phyloP scores from a whole-genome alignment of 2,329 filamentous ascomycete species.

The Ceratocystis cubensis region DNA sequence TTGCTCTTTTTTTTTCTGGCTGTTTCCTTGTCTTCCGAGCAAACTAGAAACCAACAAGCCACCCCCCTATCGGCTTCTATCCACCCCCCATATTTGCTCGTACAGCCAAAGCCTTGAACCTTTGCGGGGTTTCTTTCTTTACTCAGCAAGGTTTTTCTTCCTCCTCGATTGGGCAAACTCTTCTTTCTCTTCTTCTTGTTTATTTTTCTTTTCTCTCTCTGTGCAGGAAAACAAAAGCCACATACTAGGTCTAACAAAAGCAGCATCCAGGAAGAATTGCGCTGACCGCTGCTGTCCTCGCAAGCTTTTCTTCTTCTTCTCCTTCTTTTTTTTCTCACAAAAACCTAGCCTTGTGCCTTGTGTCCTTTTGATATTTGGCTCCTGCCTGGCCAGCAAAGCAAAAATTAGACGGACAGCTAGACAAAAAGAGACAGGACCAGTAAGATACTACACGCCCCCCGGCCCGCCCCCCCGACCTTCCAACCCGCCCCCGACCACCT shows the following conservation, averaged over 20 bases:
- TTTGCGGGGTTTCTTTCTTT: constrained; percentile 4
- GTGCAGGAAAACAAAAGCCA: too few species aligned
- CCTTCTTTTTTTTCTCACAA: too few species aligned
- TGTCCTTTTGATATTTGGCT: constrained; percentile 3
- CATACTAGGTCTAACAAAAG: too few species aligned
- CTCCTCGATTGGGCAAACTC: not conserved
- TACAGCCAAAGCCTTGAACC: not conserved
- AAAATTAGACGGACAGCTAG: not conserved
- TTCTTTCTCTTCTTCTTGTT: not conserved
- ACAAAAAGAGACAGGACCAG: constrained; percentile 4
- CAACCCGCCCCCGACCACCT: constrained; percentile 18
- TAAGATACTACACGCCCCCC: constrained; percentile 13
- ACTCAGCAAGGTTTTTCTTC: not conserved
- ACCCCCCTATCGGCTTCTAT: not conserved
- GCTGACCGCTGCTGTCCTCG: not conserved
- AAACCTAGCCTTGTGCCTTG: too few species aligned
- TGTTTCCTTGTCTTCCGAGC: not conserved
- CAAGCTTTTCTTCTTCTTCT: constrained; percentile 1
- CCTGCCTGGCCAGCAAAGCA: not conserved
- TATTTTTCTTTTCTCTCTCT: not conserved
- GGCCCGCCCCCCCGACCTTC: constrained; percentile 9
- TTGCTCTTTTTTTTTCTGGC: not conserved
- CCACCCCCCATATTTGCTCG: not conserved
- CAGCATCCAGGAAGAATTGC: not conserved
- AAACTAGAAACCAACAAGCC: not conserved